phyloP scores from a whole-genome alignment of 2,329 filamentous ascomycete species.

The Elsinoe fawcettii region DNA sequence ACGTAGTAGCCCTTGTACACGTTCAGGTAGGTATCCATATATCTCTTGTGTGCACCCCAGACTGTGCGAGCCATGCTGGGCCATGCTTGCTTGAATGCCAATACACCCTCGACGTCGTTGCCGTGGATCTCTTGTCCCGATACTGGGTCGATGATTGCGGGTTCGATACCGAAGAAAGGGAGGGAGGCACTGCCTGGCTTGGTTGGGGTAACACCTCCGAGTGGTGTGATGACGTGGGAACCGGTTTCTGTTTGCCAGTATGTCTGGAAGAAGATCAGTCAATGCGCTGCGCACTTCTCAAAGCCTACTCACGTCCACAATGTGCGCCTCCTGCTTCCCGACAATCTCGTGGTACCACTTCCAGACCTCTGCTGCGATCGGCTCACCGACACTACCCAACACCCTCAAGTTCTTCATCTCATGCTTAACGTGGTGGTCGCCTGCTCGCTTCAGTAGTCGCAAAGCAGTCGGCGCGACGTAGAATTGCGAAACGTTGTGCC shows the following conservation, averaged over 20 bases:
- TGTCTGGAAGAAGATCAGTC: conserved; percentile 53
- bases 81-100: conserved; percentile 97
- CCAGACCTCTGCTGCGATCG: conserved; percentile 96
- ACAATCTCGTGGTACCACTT: conserved; percentile 98
- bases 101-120: conserved; percentile 93
- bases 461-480: conserved; percentile 95
- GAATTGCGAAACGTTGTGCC: conserved; percentile 93
- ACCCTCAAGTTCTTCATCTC: conserved; percentile 85
- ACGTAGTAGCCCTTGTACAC: conserved; percentile 98
- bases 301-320: conserved; percentile 76
- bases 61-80: conserved; percentile 97
- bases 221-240: conserved; percentile 87
- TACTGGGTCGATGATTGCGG: conserved; percentile 93
- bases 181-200: conserved; percentile 94
- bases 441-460: conserved; percentile 87
- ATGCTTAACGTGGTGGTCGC: conserved; percentile 82
- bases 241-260: conserved; percentile 99
- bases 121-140: conserved; percentile 88
- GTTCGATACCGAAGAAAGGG: conserved; percentile 97
- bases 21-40: conserved; percentile 97
- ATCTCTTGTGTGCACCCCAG: conserved; percentile 94
- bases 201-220: conserved; percentile 88
- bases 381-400: conserved; percentile 90
- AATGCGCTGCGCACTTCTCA: too few relatives aligned
- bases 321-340: conserved; percentile 84